Base-by-base conservation (phyloP, 441 rosid genomes). In the Metrosideros polymorpha region DNA sequence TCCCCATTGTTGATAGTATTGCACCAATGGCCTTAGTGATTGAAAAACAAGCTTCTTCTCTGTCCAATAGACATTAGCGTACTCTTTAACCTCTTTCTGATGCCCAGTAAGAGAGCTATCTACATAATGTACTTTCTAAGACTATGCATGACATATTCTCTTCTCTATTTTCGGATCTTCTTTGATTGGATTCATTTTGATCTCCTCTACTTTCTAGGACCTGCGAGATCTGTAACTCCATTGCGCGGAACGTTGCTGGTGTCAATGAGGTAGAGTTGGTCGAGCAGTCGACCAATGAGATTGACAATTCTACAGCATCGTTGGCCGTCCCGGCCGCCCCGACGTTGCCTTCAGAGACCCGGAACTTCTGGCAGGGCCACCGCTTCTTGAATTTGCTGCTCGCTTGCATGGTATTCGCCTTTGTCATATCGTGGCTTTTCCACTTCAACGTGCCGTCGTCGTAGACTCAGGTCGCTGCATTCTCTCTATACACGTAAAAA, bases 351-450 rank as follows among this genome's bases (percentile, higher is more conserved):
- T 61, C 83, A 1, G 88, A 86, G 85, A 51, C 63, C 63, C 82
- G 53, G 32, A 71, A 61, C 85, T 86, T 86, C 57, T 86, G 88
- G 88, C 88, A 63, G 63, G 85, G 88, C 52, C 88, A 83, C 82
- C 79, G 84, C 7, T 86, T 86, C 66, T 84, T 86, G 47, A 86
- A 86, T 84, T 83, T 86, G 51, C 57, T 86, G 39, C 88, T 86
- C 1, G 88, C 88, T 22, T 86, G 88, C 88, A 86, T 86, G 85
- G 77, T 86, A 32, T 86, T 86, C 22, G 88, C 88, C 39, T 86
- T 86, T 51, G 88, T 86, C 85, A 86, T 86, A 86, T 86, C 88
- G 9, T 86, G 88, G 88, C 85, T 86, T 22, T 86, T 86, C 82
- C 88, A 86, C 82, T 86, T 86, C 88, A 86, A 86, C 8, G 83